Evolutionary conservation across 768 basidiomycete genomes (phyloP).

Genomic region (Leucocoprinus birnbaumii): DNA sequence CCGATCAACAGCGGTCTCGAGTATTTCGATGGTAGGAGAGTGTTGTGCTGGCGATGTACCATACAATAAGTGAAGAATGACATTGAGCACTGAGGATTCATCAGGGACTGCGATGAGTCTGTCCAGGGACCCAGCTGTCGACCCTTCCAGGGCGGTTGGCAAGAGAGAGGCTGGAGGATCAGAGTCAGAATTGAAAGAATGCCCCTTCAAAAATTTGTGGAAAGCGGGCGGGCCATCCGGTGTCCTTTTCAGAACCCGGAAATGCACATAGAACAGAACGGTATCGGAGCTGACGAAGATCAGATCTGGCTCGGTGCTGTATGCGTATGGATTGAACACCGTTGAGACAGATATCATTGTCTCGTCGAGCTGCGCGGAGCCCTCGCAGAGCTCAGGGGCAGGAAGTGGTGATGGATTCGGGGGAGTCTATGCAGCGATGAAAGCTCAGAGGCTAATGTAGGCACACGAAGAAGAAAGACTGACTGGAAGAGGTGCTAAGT

Average conservation of each 20-base stretch:
- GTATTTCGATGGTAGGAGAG: constrained; percentile 43
- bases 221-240: constrained; percentile 41
- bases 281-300: constrained; percentile 52
- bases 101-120: constrained; percentile 39
- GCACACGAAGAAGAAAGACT: no score
- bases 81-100: constrained; percentile 42
- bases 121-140: constrained; percentile 27
- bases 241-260: constrained; percentile 34
- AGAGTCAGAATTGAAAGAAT: no score
- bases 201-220: constrained; percentile 14
- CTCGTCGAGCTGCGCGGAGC: no score
- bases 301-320: constrained; percentile 15
- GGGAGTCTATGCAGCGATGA: no score
- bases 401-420: no score
- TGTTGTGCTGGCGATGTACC: constrained; percentile 47
- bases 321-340: constrained; percentile 20
- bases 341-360: constrained; percentile 17
- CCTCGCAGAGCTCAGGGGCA: no score
- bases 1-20: constrained; percentile 38
- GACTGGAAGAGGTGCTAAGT: no score
- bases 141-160: constrained; percentile 25
- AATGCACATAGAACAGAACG: constrained; percentile 63
- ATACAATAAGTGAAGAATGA: constrained; percentile 53
- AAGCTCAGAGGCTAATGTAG: no score
- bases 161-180: no score